Base-by-base conservation (phyloP, 345 rosid species). In the Schrenkiella parvula region DNA sequence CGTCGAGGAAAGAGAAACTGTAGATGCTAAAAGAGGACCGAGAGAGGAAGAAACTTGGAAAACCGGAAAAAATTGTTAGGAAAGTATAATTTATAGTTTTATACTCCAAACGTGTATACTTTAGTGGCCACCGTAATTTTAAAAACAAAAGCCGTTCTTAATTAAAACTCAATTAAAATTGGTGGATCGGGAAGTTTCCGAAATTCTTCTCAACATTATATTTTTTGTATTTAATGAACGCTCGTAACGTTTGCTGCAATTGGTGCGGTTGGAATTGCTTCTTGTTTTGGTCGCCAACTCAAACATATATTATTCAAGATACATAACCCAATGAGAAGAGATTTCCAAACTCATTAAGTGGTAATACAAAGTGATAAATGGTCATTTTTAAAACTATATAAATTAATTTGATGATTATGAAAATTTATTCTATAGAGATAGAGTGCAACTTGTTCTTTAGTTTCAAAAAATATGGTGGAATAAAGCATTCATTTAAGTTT, bases 1-100 rank as follows among this genome's bases (percentile, higher is more conserved):
- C 84, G 80, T 14, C 37, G 50, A 31, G 57, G 78, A 80, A 77
- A 77, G 81, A 79, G 80, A 81, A 81, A 71, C 78, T 34, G 75
- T 56, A 72, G 69, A 71, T 67, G 62, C 80, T 61, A 68, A 76
- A 70, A 35, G 58, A 64, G 55, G 41, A 61, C 65, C 48, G 26
- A 59, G 63, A 82, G 68, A 66, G 69, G 72, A 72, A 70, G 82
- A 71, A 75, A 85, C 87, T 84, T 79, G 72, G 89, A 77, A 85
- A 90, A 84, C 83, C 84, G 82, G 48, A 87, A 90, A 68, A 88
- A 68, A 80, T 82, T 64, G 4, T 4, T 22, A 51, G 18, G 17
- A 46, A 60, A 1, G 44, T 79, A 84, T 83, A 68, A 85, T 86
- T 81, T 88, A 80, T 87, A 86, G 78, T 83, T 88, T 87, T 88